phyloP scores from a whole-genome alignment of 2,329 filamentous ascomycete species.

The Epichloe elymi region DNA sequence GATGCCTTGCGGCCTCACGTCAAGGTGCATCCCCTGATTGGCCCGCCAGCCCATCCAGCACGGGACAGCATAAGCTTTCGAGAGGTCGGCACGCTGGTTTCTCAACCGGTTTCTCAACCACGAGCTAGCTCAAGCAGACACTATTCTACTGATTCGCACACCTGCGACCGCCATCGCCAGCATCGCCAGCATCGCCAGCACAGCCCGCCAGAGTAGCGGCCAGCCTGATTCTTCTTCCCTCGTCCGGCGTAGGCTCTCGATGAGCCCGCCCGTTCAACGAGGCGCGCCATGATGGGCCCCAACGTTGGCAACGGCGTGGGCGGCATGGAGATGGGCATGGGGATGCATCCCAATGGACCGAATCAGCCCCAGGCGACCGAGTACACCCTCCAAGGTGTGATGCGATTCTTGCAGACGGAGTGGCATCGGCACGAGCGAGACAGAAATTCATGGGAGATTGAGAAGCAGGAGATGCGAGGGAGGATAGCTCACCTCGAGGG shows the following conservation, averaged over 20 bases:
- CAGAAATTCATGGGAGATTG: slow-evolving; percentile 97
- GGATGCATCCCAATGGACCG: slow-evolving; percentile 31
- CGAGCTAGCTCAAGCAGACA: neutral
- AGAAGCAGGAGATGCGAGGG: slow-evolving; percentile 97
- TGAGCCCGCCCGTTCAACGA: slow-evolving; percentile 22
- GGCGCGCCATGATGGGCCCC: slow-evolving; percentile 28
- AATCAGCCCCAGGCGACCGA: slow-evolving; percentile 46
- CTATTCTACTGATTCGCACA: neutral
- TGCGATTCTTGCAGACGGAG: slow-evolving; percentile 98
- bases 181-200: neutral
- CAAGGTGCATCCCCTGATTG: slow-evolving; percentile 15
- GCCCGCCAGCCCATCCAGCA: slow-evolving; percentile 8
- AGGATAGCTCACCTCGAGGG: slow-evolving; percentile 92
- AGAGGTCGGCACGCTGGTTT: neutral
- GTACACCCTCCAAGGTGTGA: slow-evolving; percentile 63
- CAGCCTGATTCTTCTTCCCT: slow-evolving; percentile 11
- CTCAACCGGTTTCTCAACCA: neutral
- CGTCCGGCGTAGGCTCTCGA: slow-evolving; percentile 19
- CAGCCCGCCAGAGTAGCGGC: neutral
- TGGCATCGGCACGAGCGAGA: slow-evolving; percentile 98
- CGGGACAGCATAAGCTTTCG: slow-evolving; percentile 8
- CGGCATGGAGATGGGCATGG: slow-evolving; percentile 33
- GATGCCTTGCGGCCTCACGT: slow-evolving; percentile 26
- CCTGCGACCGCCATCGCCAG: neutral
- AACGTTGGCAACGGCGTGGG: slow-evolving; percentile 32